Base-by-base conservation (phyloP, 2,329 filamentous ascomycete genomes). In the Podosphaera xanthii region DNA sequence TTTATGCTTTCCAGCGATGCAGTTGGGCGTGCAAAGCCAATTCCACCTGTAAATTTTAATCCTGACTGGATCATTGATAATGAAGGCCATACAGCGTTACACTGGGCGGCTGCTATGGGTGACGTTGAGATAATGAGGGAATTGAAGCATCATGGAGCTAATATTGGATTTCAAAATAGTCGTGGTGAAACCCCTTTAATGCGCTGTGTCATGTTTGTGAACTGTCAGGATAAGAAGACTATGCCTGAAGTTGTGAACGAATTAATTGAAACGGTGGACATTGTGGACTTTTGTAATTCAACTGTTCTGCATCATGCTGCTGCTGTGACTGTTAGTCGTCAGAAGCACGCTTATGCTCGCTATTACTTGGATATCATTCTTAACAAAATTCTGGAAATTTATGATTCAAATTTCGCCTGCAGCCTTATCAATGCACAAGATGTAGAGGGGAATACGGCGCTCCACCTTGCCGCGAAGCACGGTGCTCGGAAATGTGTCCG, bases 71-170 rank as follows among this genome's bases (percentile, higher is more conserved):
- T 84, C n/a, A 96, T 98, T 62, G 92, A 98, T 69, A 86, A 89
- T 50, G 89, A 94, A 66, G 84, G 84, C 8, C 90, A 97, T 68
- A 94, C 89, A 2, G 90, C 91, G 4, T 78, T 98, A 64, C 92
- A 98, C 69, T 98, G 92, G 92, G 92, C 90, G 22, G 89, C 88
- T 58, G 88, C 92, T 33, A 98, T 98, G 91, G 92, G 92, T 60
- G 92, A 97, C 65, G 76, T 96, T 36, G 86, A 91, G 56, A 87
- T 97, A 14, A 87, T 96, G 62, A 88, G 84, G 70, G 86, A 94
- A 70, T 76, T 98, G 22, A 84, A 92, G 65, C 78, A 82, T 48
- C 88, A 90, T 61, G 84, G 86, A 49, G 89, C 91, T 9, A 81
- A 81, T 61, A 76, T 88, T 14, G 80, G 81, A 36, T 81, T 83